Conservation (phyloP, 805 yeast genomes). For the Saccharomycopsis capsularis region DNA sequence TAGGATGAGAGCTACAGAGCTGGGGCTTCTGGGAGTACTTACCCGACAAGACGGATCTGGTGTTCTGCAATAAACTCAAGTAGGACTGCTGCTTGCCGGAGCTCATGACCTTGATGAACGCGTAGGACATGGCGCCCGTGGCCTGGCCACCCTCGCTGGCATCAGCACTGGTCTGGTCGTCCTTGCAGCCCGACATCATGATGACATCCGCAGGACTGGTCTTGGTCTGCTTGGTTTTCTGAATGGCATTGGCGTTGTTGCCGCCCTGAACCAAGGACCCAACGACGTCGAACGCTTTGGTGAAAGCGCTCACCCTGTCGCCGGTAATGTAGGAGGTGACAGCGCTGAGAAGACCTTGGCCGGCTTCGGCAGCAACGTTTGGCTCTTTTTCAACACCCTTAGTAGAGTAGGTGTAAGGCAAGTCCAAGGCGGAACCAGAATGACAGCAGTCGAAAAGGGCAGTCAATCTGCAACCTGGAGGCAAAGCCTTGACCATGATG, state of each 20-base stretch:
- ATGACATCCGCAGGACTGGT: constrained; percentile 63
- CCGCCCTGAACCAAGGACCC: constrained; percentile 17
- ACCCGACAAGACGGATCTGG: constrained; percentile 48
- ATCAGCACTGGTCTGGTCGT: constrained; percentile 55
- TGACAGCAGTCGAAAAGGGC: constrained; percentile 72
- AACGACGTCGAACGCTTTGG: constrained; percentile 21
- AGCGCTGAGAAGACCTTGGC: constrained; percentile 49
- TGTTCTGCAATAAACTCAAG: constrained; percentile 51
- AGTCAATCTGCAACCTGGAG: constrained; percentile 59
- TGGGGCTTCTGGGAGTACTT: constrained; percentile 72
- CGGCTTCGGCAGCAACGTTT: constrained; percentile 59
- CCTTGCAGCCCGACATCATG: constrained; percentile 63
- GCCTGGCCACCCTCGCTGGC: constrained; percentile 55
- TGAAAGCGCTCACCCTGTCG: constrained; percentile 32
- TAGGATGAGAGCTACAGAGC: constrained; percentile 59
- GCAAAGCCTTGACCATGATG: constrained; percentile 53
- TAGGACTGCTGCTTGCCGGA: constrained; percentile 51
- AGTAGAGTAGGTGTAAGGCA: constrained; percentile 64
- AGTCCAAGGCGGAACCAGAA: constrained; percentile 64
- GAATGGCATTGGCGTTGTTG: constrained; percentile 18
- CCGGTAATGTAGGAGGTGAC: constrained; percentile 47
- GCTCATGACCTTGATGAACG: constrained; percentile 54
- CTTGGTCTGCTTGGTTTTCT: constrained; percentile 40
- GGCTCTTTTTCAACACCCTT: constrained; percentile 71
- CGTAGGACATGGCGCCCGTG: constrained; percentile 72